phyloP scores from a whole-genome alignment of 2,329 filamentous ascomycete species.

The Lachnellula arida region DNA sequence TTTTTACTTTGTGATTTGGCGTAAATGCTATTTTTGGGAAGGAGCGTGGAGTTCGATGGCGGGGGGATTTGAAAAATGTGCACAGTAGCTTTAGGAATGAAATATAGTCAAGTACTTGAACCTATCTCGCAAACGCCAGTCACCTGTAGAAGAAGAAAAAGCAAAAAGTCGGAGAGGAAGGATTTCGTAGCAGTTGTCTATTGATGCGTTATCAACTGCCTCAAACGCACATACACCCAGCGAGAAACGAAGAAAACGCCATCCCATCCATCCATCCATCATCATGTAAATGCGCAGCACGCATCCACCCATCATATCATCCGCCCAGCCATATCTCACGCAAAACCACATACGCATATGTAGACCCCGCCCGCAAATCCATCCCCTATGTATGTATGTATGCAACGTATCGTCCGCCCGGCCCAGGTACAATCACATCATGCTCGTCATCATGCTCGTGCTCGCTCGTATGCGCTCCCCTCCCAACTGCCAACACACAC shows the following conservation, averaged over 20 bases:
- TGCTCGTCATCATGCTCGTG: too few relatives aligned
- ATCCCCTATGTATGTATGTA: too few relatives aligned
- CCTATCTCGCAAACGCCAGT: neutral
- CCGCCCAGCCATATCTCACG: neutral
- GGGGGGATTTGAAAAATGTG: neutral
- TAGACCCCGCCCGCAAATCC: too few relatives aligned
- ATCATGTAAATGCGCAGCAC: neutral
- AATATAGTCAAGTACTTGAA: neutral
- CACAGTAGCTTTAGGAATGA: neutral
- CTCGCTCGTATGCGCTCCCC: too few relatives aligned
- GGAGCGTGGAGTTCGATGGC: neutral
- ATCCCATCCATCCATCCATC: neutral
- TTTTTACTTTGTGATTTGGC: neutral
- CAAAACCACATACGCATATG: too few relatives aligned
- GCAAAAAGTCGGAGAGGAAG: too few relatives aligned
- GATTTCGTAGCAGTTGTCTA: too few relatives aligned
- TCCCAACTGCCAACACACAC: neutral
- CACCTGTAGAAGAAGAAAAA: too few relatives aligned
- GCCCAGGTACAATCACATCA: too few relatives aligned
- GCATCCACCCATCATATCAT: neutral
- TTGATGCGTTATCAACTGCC: too few relatives aligned
- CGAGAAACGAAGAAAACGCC: neutral
- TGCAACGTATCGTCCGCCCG: too few relatives aligned
- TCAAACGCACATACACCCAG: too few relatives aligned
- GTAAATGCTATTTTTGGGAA: neutral